Base-by-base conservation (phyloP, 805 yeast species). In the Teunomyces lycoperdinae region DNA sequence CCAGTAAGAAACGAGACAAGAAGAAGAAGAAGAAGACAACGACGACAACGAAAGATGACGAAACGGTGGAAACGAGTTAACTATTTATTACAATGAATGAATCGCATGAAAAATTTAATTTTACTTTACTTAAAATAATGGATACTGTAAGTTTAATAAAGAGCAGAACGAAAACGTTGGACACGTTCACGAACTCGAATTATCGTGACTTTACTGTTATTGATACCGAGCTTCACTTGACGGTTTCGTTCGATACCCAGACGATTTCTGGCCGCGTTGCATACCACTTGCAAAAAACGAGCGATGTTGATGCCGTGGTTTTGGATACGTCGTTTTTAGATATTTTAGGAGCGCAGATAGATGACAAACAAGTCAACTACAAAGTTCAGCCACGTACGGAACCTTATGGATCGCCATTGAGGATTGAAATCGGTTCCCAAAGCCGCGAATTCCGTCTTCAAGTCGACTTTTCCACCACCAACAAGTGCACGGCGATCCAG, bases 401-500 rank as follows among this genome's bases (percentile, higher is more conserved):
- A 50, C 83, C 87, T 3, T 68, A 84, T 46, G 92, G 92, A 3
- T 71, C 85, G 1, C 75, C 84, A 2, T 64, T 85, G 45, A 61
- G 58, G 3, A 68, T 83, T 42, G 40, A 48, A 3, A 30, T 69
- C 20, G 43, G 34, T 13, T 11, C 35, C 6, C 24, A 20, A 20
- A 10, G 50, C 58, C 6, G 55, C 84, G 28, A 55, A 58, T 28
- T 64, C 88, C 27, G 68, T 64, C n/a, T 90, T 83, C 56, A 70
- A 76, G 49, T 28, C 29, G 43, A 11, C n/a, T 41, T 41, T n/a
- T 10, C 14, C 7, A 89, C 97, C 33, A 89, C 96, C 1, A 68
- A 71, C 5, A 64, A 80, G 17, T 85, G 95, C 60, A 87, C 96
- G 1, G 96, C 96, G 3, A 71, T 89, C 50, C 96, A 90, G 66